Evolutionary conservation across 2,329 filamentous ascomycete species (phyloP), one percentile per base, ranked within the genome.

Genomic region (Aspergillus proliferans): DNA sequence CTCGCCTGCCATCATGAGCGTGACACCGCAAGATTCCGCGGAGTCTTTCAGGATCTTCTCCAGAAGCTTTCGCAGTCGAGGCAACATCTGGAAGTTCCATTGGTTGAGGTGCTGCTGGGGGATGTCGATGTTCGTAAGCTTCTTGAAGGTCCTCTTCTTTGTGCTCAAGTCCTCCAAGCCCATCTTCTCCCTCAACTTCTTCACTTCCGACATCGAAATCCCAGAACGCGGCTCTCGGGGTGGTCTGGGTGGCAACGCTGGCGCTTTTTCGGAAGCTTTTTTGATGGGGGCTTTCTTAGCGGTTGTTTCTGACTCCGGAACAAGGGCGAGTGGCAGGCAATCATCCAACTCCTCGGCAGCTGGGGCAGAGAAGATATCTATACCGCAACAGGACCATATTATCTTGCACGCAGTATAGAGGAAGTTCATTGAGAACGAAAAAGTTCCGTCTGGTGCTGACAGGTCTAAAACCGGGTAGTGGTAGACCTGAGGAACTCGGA

Each of bases 1-100:
- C 47, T 81, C 78, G 18, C 82, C 82, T 45, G 82, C 77, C 58
- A 81, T 79, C 52, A 82, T 77, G 9, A 85, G 73, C 47, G 77
- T 76, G 34, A 82, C 82, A 48, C 78, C 80, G 55, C 80, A 78
- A 2, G 81, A 82, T 61, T 85, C 82, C 1, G 75, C 69, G 0
- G 79, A 81, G 38, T 82, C 78, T 52, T 75, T 77, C 14, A 85
- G 65, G 6, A 79, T 76, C 52, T 78, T 79, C 56, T 82, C 76
- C 10, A 83, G 71, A 19, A 85, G 73, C 19, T 78, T 77, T 51
- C 80, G 77, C 12, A 85, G 64, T 36, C 77, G 76, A 7, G 79
- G 78, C 53, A 82, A 76, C 62, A 82, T 73, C 8, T 72, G 72
- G 18, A 72, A 72, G 52, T 84, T 79, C 80, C 82, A 85, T 43